Conservation (phyloP, 2,329 filamentous ascomycete genomes). For the Lachnellula hyalina region DNA sequence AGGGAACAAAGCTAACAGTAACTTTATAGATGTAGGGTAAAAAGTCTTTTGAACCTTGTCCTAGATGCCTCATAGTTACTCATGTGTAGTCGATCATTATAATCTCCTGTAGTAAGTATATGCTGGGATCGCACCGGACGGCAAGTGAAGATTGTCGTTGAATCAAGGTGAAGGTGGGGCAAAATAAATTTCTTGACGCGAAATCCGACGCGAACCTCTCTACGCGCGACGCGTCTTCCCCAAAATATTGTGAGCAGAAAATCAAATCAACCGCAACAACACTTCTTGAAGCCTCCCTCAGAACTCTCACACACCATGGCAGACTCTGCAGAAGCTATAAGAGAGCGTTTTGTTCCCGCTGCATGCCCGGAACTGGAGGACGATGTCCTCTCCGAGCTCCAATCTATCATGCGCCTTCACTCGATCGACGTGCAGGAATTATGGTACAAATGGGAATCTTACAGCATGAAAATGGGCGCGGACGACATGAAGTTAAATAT, state of each 20-base stretch:
- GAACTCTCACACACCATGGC: slow-evolving; percentile 12
- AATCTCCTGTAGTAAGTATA: too few species aligned
- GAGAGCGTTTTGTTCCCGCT: slow-evolving; percentile 24
- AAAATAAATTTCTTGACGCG: background rate
- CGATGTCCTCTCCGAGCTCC: slow-evolving; percentile 75
- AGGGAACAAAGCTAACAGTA: too few species aligned
- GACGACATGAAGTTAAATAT: slow-evolving; percentile 70
- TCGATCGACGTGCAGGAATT: slow-evolving; percentile 77
- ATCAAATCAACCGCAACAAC: background rate
- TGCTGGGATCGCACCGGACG: too few species aligned
- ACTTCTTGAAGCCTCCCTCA: background rate
- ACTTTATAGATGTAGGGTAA: too few species aligned
- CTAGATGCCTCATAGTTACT: too few species aligned
- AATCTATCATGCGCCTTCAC: slow-evolving; percentile 82
- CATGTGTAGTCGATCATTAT: too few species aligned
- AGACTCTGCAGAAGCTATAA: slow-evolving; percentile 22
- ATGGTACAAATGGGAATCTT: slow-evolving; percentile 98
- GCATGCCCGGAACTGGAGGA: slow-evolving; percentile 48
- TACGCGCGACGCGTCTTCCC: slow-evolving; percentile 7
- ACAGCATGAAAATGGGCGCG: slow-evolving; percentile 87
- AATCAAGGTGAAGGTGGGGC: background rate
- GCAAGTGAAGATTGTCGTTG: too few species aligned
- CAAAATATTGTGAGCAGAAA: background rate
- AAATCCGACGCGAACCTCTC: slow-evolving; percentile 2
- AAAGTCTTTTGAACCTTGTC: too few species aligned